Evolutionary conservation across 139 green algal genomes (phyloP), one percentile per base, ranked within the genome.

Genomic region (Chlorella sp.): DNA sequence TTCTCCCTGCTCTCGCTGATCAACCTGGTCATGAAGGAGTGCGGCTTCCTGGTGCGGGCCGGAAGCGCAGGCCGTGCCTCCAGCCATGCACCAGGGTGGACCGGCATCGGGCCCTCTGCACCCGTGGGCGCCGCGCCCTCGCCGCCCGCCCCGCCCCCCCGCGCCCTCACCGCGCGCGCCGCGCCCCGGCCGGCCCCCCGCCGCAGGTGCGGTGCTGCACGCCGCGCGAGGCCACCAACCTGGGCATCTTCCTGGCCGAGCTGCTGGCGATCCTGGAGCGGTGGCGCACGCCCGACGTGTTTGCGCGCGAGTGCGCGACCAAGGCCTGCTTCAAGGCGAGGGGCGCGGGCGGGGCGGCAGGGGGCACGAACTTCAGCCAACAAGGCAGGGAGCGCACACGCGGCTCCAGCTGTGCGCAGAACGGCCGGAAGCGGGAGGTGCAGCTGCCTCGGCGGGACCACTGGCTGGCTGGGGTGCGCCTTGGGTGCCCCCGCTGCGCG

Each of bases 221-320:
- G 0, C 72, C 89, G 8, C 65, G 83, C 9, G 90, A 95, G 82
- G 86, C 84, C 31, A 73, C 64, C 71, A 86, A 90, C 72, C 56
- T 95, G 42, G 89, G 84, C 27, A 85, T 86, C 42, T 94, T 92
- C 77, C 55, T 93, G 33, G 45, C 65, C 14, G 84, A 94, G 58
- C 70, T 77, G 27, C 58, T 93, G 6, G 41, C 23, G n/a, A 38
- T 82, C 45, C 53, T 93, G 40, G 71, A 79, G 62, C 61, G 62
- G 1, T 94, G 89, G 88, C 62, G 84, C 60, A 27, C 23, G 1
- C 25, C 48, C 27, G 53, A 77, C 4, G 38, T 77, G 9, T 90
- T 80, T 53, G 80, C 58, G 2, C 31, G 51, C 6, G 83, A 90
- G 70, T 87, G 80, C 59, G 45, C 68, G 40, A 55, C 51, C 15